Conservation (phyloP, 2,329 filamentous ascomycete species). For the Nothomitra cinnamomea region DNA sequence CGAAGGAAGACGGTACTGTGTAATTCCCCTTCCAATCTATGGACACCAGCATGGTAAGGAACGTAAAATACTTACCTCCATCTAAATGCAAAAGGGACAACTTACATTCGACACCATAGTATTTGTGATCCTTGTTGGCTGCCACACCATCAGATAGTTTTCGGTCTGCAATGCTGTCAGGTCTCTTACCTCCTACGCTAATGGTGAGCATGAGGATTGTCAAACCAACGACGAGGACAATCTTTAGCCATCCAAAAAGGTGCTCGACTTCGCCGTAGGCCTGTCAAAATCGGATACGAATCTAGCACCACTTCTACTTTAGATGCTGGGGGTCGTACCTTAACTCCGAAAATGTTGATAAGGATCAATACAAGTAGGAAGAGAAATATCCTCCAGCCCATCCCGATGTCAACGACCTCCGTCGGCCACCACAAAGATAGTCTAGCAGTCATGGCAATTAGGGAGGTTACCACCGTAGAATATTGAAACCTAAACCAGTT, state of each 20-base stretch:
- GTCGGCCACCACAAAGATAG: not conserved
- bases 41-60: not conserved
- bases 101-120: not conserved
- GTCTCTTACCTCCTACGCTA: slow-evolving; percentile 9
- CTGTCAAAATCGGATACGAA: slow-evolving; percentile 23
- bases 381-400: not conserved
- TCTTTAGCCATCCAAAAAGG: slow-evolving; percentile 25
- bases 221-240: slow-evolving; percentile 20
- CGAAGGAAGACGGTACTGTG: slow-evolving; percentile 6
- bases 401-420: not conserved
- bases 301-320: slow-evolving; percentile 21
- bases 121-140: slow-evolving; percentile 8
- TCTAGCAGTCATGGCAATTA: not conserved
- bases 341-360: not conserved
- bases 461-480: slow-evolving; percentile 25
- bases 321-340: not conserved
- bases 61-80: not conserved
- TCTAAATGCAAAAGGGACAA: not conserved
- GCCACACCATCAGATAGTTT: slow-evolving; percentile 14
- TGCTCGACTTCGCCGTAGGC: slow-evolving; percentile 25
- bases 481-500: slow-evolving; percentile 21
- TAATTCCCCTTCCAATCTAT: not conserved
- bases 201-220: not conserved
- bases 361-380: not conserved
- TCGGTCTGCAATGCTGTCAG: too few species aligned